Evolutionary conservation across 1,284 basidiomycete genomes (phyloP).

Genomic region (Veloboletus limbatus): DNA sequence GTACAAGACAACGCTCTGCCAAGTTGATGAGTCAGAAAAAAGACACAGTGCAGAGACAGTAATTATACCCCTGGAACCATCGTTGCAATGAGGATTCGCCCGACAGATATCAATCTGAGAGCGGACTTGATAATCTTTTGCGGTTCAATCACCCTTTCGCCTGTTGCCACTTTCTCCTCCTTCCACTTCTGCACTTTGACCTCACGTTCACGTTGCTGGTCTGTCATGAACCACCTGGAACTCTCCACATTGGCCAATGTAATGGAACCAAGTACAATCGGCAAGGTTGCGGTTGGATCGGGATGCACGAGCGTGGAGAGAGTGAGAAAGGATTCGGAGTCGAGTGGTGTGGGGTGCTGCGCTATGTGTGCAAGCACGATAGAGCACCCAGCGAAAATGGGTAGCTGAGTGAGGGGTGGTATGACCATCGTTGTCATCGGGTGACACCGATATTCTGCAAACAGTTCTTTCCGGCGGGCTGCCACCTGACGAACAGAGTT

Average conservation of each 20-base stretch:
- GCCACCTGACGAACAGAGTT: constrained; percentile 43
- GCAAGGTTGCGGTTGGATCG: constrained; percentile 68
- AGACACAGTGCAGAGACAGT: neutral
- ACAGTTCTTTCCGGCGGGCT: constrained; percentile 55
- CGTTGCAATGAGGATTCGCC: constrained; percentile 73
- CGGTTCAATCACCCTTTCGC: constrained; percentile 46
- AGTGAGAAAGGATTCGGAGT: constrained; percentile 72
- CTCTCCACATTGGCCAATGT: constrained; percentile 79
- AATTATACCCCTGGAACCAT: constrained; percentile 73
- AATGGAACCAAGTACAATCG: constrained; percentile 68
- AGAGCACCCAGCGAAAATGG: constrained; percentile 68
- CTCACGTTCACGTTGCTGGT: constrained; percentile 46
- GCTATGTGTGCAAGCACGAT: constrained; percentile 58
- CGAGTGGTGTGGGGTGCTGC: constrained; percentile 58
- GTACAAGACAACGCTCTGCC: constrained; percentile 73
- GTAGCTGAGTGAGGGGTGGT: constrained; percentile 67
- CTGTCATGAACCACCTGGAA: constrained; percentile 63
- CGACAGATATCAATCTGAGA: constrained; percentile 62
- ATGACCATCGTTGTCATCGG: constrained; percentile 59
- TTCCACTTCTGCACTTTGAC: constrained; percentile 41
- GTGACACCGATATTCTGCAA: constrained; percentile 54
- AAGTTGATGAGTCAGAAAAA: constrained; percentile 8
- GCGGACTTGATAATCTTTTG: constrained; percentile 58
- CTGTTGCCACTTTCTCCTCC: constrained; percentile 44
- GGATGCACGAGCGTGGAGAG: constrained; percentile 67